Percentiles rank a stretch among this genome's conserved stretches.
Conservation (phyloP, 495 filamentous ascomycete species). For the Hypoxylon subgilvum region DNA sequence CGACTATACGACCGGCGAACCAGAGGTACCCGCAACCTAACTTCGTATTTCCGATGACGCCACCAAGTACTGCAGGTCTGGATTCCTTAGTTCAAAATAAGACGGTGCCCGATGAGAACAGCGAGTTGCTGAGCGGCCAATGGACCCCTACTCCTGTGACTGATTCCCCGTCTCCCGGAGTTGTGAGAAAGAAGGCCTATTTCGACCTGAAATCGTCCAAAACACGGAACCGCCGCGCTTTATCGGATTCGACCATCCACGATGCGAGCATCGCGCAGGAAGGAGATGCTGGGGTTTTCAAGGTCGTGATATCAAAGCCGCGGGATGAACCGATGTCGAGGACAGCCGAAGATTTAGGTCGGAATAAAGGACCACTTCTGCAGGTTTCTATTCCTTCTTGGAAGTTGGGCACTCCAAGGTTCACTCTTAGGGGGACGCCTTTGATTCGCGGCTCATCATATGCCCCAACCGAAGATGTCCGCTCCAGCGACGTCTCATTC, state of each 20-base stretch:
- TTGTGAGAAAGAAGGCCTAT: conserved; percentile 40
- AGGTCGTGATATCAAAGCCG: conserved; percentile 83
- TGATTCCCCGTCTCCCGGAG: conserved; percentile 41
- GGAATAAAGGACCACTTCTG: conserved; percentile 60
- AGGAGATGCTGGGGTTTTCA: conserved; percentile 70
- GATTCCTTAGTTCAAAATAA: conserved; percentile 51
- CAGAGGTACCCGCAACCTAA: conserved; percentile 65
- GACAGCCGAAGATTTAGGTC: conserved; percentile 64
- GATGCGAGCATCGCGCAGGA: conserved; percentile 56
- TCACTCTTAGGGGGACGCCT: conserved; percentile 78
- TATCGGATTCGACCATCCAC: conserved; percentile 57
- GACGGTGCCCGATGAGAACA: conserved; percentile 44
- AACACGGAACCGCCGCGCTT: conserved; percentile 52
- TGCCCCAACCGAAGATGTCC: conserved; percentile 58
- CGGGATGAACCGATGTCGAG: conserved; percentile 64
- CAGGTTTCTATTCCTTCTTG: conserved; percentile 87
- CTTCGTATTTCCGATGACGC: conserved; percentile 65
- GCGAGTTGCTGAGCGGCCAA: conserved; percentile 47
- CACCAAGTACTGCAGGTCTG: conserved; percentile 62
- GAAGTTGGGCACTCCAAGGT: conserved; percentile 80
- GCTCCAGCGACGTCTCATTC: conserved; percentile 53
- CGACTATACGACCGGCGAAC: conserved; percentile 62
- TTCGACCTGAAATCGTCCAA: conserved; percentile 31
- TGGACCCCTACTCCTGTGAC: conserved; percentile 48
- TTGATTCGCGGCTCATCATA: conserved; percentile 78